A percentile compares a stretch with the other conserved stretches of the same genome.
These are phyloP conservation scores for Exophiala aquamarina DNA, from an alignment of 2,329 filamentous ascomycete genomes.

Conservation along the genomic window DNA sequence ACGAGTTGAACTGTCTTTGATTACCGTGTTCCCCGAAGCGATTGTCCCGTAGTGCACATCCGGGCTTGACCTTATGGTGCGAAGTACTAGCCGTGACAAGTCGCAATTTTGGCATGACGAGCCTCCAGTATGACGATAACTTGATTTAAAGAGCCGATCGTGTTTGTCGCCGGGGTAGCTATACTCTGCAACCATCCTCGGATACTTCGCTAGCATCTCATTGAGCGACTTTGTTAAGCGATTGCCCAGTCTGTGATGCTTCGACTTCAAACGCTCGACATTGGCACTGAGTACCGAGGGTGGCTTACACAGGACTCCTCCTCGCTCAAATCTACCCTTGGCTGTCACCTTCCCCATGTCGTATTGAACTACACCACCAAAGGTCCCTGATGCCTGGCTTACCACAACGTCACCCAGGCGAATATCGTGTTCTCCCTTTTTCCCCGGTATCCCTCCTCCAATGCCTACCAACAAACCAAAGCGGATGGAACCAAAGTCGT, in stretches of 20 bases:
- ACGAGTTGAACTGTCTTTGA: too few relatives aligned
- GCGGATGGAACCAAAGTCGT: conserved; percentile 24
- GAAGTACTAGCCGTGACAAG: too few relatives aligned
- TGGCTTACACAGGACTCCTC: conserved; percentile 23
- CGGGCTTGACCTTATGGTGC: too few relatives aligned
- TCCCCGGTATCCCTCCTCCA: conserved; percentile 33
- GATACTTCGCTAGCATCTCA: background rate
- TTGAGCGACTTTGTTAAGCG: background rate
- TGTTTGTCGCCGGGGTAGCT: too few relatives aligned
- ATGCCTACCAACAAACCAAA: conserved; percentile 46
- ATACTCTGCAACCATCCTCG: background rate
- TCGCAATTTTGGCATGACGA: too few relatives aligned
- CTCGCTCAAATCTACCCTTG: conserved; percentile 14
- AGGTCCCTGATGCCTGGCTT: conserved; percentile 17
- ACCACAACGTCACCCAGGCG: conserved; percentile 31
- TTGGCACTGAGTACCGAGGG: conserved; percentile 22
- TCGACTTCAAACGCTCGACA: conserved; percentile 1
- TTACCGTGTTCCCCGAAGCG: too few relatives aligned
- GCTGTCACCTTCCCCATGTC: conserved; percentile 26
- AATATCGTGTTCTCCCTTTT: conserved; percentile 17
- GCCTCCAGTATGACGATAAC: too few relatives aligned
- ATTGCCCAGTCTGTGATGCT: background rate
- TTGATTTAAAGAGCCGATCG: too few relatives aligned
- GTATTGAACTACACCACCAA: conserved; percentile 26
- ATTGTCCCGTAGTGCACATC: too few relatives aligned